Base-by-base conservation (phyloP, 768 basidiomycete species). In the Leccinum rimulosum region DNA sequence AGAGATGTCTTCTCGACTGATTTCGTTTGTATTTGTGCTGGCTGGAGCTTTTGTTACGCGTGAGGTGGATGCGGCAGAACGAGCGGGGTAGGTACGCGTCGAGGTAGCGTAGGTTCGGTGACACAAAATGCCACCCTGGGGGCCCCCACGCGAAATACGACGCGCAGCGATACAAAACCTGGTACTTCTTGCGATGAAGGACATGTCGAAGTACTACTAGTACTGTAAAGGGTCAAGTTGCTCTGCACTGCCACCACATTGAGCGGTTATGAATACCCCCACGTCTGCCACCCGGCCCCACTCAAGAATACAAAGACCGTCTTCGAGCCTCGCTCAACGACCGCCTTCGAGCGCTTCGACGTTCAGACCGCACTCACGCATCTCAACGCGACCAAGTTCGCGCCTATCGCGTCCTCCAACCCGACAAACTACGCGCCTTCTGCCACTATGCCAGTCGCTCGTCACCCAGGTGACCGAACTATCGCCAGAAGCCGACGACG, bases 391-490 rank as follows among this genome's bases (percentile, higher is more conserved):
- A 28, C 77, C 77, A 31, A 68, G 69, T 63, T 82, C 77, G 65
- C 82, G 58, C 68, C 70, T 76, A 3, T 83, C 84, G 31, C 79
- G 84, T 30, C 81, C 83, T 43, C 74, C 82, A 2, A 82, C 83
- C 15, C 73, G 77, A 48, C 80, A 81, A 49, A 64, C 75, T 4
- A 77, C 84, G 6, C 81, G 84, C 19, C 71, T 90, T 10, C 63
- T 82, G 2, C 82, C 85, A 1, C 68, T 82, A 43, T 82, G 79
- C 56, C 84, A 87, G 57, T 69, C 75, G 0, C 75, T 92, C 19
- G 84, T 82, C 55, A 73, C 74, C 4, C 84, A 86, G 45, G 62
- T 87, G 8, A 82, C 81, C 4, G 82, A 82, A 8, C 66, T 89
- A 33, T 71, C 72, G 3, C 71, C 79, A n/a, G 78, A 80, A 2